Percentiles rank a stretch among this genome's conserved stretches.
Evolutionary conservation across 176 grass and related monocot species (phyloP).

Genomic region (Panicum miliaceum): DNA sequence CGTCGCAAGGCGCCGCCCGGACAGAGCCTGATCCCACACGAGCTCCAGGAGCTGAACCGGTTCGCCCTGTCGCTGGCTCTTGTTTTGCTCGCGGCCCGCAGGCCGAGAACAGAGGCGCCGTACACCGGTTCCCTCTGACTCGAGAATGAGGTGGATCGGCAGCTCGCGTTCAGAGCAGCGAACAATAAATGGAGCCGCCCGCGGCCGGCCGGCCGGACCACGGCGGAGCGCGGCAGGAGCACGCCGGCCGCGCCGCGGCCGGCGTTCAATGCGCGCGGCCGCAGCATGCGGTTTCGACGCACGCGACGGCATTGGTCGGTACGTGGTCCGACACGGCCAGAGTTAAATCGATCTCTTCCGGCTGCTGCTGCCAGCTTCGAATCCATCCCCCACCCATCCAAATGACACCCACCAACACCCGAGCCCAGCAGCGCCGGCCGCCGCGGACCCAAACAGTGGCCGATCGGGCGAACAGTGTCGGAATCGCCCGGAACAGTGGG

Average conservation of each 20-base stretch:
- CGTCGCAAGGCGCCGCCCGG: background rate
- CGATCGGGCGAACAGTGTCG: slow-evolving; percentile 27
- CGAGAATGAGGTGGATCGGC: slow-evolving; percentile 34
- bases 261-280: background rate
- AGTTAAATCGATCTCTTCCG: background rate
- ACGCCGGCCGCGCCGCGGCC: background rate
- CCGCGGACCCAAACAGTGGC: background rate
- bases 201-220: background rate
- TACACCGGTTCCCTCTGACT: slow-evolving; percentile 14
- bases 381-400: too few relatives aligned
- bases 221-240: background rate
- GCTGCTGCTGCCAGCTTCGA: too few relatives aligned
- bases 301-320: background rate
- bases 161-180: background rate
- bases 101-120: background rate
- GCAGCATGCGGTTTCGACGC: slow-evolving; percentile 16
- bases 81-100: slow-evolving; percentile 1
- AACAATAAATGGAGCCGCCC: slow-evolving; percentile 12
- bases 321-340: background rate
- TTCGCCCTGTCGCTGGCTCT: slow-evolving; percentile 27
- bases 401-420: background rate
- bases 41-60: slow-evolving; percentile 5
- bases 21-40: background rate
- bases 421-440: background rate
- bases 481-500: slow-evolving; percentile 16